Conservation (phyloP, 345 rosid genomes). For the Eucalyptus sp. region DNA sequence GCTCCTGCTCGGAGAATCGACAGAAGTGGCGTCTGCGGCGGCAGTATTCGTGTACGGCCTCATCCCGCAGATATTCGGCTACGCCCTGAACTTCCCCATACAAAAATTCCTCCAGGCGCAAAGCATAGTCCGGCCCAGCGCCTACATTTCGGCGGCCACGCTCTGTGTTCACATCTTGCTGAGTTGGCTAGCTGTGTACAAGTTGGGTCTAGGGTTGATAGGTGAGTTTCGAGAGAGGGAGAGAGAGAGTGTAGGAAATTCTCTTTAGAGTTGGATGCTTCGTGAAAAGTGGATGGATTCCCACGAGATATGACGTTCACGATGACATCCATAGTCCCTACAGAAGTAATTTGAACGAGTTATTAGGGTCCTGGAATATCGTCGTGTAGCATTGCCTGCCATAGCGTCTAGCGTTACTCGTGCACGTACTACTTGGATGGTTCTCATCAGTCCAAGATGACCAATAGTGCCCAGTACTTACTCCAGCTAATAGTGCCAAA, state of each 20-base stretch:
- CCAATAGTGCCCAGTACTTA: not conserved
- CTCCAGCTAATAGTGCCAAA: not conserved
- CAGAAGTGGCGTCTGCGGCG: slow-evolving; percentile 38
- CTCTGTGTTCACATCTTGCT: not conserved
- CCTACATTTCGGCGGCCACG: not conserved
- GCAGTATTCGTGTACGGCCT: slow-evolving; percentile 55
- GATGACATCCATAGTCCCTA: not conserved
- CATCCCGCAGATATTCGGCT: slow-evolving; percentile 74
- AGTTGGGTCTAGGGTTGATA: not conserved
- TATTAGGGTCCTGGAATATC: not conserved
- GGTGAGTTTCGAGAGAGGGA: not conserved
- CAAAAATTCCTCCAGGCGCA: slow-evolving; percentile 63
- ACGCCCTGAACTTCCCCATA: slow-evolving; percentile 61
- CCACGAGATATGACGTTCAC: not conserved
- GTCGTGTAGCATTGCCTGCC: not conserved
- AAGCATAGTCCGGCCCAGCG: slow-evolving; percentile 18
- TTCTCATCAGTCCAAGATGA: not conserved
- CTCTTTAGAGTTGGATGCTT: not conserved
- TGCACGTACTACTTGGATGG: not conserved
- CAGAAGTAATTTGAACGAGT: not conserved
- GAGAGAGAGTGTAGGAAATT: not conserved
- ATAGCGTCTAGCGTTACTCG: not conserved
- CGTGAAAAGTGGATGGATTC: not conserved
- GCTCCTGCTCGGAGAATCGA: slow-evolving; percentile 45
- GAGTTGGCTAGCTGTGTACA: not conserved